Evolutionary conservation across 2,329 filamentous ascomycete genomes (phyloP).

Genomic region (Alternaria triticina): DNA sequence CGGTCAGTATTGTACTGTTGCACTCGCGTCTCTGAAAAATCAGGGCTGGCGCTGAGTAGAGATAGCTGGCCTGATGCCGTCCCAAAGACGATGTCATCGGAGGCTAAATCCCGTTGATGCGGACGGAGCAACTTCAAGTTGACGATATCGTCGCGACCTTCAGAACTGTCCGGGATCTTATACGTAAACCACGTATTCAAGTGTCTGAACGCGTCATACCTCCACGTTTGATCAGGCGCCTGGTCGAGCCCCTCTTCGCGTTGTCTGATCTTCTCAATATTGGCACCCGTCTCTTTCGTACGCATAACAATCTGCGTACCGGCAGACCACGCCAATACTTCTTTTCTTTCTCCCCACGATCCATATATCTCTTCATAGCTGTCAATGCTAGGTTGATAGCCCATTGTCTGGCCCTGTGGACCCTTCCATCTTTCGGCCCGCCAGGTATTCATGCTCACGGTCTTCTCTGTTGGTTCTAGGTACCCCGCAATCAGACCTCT

Average conservation of each 20-base stretch:
- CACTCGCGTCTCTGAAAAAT: slow-evolving; percentile 12
- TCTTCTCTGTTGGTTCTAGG: slow-evolving; percentile 52
- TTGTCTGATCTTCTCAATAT: slow-evolving; percentile 28
- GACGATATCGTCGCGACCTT: slow-evolving; percentile 66
- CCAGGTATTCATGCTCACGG: slow-evolving; percentile 46
- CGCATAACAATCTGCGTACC: slow-evolving; percentile 63
- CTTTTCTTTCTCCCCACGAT: slow-evolving; percentile 53
- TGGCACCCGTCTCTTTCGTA: slow-evolving; percentile 52
- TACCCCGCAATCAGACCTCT: slow-evolving; percentile 63
- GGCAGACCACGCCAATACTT: slow-evolving; percentile 66
- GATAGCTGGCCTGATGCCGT: slow-evolving; percentile 62
- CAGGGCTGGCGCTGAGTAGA: slow-evolving; percentile 28
- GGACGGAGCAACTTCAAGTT: slow-evolving; percentile 60
- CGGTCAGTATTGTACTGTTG: slow-evolving; percentile 52
- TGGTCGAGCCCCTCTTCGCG: slow-evolving; percentile 9
- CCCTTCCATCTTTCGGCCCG: slow-evolving; percentile 48
- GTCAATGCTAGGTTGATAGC: slow-evolving; percentile 65
- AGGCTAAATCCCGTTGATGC: slow-evolving; percentile 44
- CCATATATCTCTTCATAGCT: slow-evolving; percentile 60
- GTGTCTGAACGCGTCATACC: slow-evolving; percentile 43
- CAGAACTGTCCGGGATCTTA: slow-evolving; percentile 56
- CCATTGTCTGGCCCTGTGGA: slow-evolving; percentile 60
- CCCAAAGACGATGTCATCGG: slow-evolving; percentile 60
- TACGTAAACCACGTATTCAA: slow-evolving; percentile 59
- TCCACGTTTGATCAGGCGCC: slow-evolving; percentile 24